A percentile compares a stretch with the other conserved stretches of the same genome.
Conservation (phyloP, 2,329 filamentous ascomycete species). For the Beauveria sp. region DNA sequence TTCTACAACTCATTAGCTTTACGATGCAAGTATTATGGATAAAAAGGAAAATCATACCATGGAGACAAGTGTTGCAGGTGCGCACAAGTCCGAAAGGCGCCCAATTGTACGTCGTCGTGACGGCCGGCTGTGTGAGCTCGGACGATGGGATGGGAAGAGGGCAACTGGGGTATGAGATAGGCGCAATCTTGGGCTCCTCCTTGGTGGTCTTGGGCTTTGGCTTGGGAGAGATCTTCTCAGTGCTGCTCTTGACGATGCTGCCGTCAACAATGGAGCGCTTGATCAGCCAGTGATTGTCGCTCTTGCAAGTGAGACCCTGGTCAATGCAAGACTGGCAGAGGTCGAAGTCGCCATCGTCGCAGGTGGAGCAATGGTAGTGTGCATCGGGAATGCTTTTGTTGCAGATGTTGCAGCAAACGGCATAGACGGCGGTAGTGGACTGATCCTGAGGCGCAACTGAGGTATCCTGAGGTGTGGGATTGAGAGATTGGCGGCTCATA, state of each 20-base stretch:
- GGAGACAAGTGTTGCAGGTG: constrained; percentile 62
- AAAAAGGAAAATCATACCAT: constrained; percentile 21
- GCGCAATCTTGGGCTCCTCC: constrained; percentile 1
- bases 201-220: constrained; percentile 15
- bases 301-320: constrained; percentile 67
- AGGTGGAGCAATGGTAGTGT: constrained; percentile 93
- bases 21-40: neutral
- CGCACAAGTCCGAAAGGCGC: constrained; percentile 36
- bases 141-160: neutral
- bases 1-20: constrained; percentile 34
- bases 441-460: neutral
- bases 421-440: constrained; percentile 41
- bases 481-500: constrained; percentile 15
- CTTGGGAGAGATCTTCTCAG: constrained; percentile 67
- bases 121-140: neutral
- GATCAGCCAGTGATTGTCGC: constrained; percentile 83
- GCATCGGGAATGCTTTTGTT: constrained; percentile 67
- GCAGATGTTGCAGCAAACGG: constrained; percentile 92
- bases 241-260: constrained; percentile 74
- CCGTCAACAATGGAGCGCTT: constrained; percentile 79
- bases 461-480: neutral
- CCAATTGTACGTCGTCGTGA: neutral
- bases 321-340: constrained; percentile 76
- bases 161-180: neutral
- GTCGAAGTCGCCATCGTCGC: constrained; percentile 90